Conservation (phyloP, 768 basidiomycete genomes). For the Gymnopilus junonius region DNA sequence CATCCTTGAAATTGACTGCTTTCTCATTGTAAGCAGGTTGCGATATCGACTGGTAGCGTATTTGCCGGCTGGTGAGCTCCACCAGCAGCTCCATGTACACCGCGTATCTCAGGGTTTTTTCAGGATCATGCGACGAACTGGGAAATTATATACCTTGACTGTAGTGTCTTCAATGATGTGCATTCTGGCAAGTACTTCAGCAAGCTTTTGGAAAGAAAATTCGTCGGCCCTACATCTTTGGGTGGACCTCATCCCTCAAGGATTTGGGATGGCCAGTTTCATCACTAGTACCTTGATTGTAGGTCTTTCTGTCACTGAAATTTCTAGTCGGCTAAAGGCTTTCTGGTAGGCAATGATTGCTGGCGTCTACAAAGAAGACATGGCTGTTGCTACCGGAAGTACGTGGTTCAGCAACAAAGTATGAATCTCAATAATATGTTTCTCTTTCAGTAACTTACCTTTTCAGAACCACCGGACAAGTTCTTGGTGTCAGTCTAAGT, state of each 20-base stretch:
- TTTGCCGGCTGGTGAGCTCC: slow-evolving; percentile 78
- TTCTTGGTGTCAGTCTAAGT: slow-evolving; percentile 89
- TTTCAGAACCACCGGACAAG: slow-evolving; percentile 94
- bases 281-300: slow-evolving; percentile 90
- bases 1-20: slow-evolving; percentile 11
- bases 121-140: slow-evolving; percentile 87
- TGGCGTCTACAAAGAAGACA: slow-evolving; percentile 75
- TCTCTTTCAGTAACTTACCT: slow-evolving; percentile 78
- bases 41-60: slow-evolving; percentile 84
- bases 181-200: slow-evolving; percentile 60
- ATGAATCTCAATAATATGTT: slow-evolving; percentile 17
- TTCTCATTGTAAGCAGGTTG: slow-evolving; percentile 50
- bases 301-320: slow-evolving; percentile 29
- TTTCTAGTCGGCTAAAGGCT: slow-evolving; percentile 13
- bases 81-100: slow-evolving; percentile 4
- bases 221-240: slow-evolving; percentile 69
- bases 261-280: slow-evolving; percentile 82
- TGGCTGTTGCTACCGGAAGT: slow-evolving; percentile 92
- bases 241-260: slow-evolving; percentile 81
- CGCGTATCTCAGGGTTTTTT: slow-evolving; percentile 11
- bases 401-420: slow-evolving; percentile 38
- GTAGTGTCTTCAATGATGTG: slow-evolving; percentile 64
- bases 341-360: slow-evolving; percentile 81
- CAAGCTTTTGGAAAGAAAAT: slow-evolving; percentile 69
- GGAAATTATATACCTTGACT: slow-evolving; percentile 81